Evolutionary conservation across 306 rosid genomes (phyloP).

Genomic region (Argentina anserina): DNA sequence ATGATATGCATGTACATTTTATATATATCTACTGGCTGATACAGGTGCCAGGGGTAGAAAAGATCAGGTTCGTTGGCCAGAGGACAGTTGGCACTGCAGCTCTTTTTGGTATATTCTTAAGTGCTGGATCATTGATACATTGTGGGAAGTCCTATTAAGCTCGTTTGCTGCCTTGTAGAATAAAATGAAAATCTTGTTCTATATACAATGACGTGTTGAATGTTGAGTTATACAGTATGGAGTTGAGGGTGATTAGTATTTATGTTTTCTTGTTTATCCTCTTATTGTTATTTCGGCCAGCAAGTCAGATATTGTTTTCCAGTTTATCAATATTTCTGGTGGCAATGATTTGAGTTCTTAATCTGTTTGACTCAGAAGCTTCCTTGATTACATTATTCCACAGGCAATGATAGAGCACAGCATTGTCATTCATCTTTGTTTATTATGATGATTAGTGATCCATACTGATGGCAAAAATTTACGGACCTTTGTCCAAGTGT

Average conservation of each 20-base stretch:
- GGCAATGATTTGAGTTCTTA: background rate
- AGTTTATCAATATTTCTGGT: background rate
- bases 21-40: slow-evolving; percentile 8
- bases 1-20: background rate
- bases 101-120: slow-evolving; percentile 78
- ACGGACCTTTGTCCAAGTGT: background rate
- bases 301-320: background rate
- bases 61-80: slow-evolving; percentile 80
- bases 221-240: background rate
- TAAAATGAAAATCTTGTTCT: slow-evolving; percentile 6
- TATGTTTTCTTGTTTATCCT: background rate
- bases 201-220: slow-evolving; percentile 6
- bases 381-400: background rate
- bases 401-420: background rate
- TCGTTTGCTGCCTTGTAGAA: background rate
- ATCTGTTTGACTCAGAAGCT: background rate
- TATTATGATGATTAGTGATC: too few species aligned
- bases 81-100: slow-evolving; percentile 81
- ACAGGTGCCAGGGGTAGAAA: slow-evolving; percentile 85
- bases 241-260: background rate
- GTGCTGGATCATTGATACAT: slow-evolving; percentile 90
- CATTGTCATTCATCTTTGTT: background rate
- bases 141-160: slow-evolving; percentile 81
- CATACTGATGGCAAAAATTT: background rate
- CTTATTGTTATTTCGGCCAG: background rate